Evolutionary conservation across 345 rosid genomes (phyloP).

Genomic region (Anacardium occidentale): DNA sequence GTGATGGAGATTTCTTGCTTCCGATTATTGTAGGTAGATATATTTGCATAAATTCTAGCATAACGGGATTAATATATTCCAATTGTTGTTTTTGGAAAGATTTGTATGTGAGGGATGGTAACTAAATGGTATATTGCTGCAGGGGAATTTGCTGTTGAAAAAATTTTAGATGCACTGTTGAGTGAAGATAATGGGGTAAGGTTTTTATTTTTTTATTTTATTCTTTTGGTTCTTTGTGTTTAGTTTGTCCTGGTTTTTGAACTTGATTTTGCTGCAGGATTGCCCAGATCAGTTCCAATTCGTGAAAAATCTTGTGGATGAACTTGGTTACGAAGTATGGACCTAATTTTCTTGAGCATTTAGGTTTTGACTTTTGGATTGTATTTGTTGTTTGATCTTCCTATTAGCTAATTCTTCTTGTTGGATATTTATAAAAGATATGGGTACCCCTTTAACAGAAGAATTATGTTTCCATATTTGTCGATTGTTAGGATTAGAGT

Average conservation of each 20-base stretch:
- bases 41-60: not conserved
- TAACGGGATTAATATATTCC: not conserved
- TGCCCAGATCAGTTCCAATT: conserved; percentile 77
- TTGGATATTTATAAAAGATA: not conserved
- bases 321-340: conserved; percentile 69
- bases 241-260: conserved; percentile 5
- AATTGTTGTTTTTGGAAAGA: not conserved
- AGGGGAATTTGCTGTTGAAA: conserved; percentile 81
- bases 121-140: conserved; percentile 17
- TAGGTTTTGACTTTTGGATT: conserved; percentile 17
- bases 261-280: conserved; percentile 39
- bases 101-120: conserved; percentile 15
- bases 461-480: not conserved
- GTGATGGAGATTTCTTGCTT: conserved; percentile 77
- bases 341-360: conserved; percentile 10
- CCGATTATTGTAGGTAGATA: conserved; percentile 70
- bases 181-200: conserved; percentile 51
- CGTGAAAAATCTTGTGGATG: conserved; percentile 50
- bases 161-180: conserved; percentile 42
- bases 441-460: not conserved
- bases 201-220: not conserved
- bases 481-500: not conserved
- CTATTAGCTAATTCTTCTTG: not conserved
- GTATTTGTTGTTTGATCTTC: conserved; percentile 17
- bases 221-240: not conserved